Evolutionary conservation across 2,329 filamentous ascomycete genomes (phyloP).

Genomic region (Aspergillus pseudonomiae): DNA sequence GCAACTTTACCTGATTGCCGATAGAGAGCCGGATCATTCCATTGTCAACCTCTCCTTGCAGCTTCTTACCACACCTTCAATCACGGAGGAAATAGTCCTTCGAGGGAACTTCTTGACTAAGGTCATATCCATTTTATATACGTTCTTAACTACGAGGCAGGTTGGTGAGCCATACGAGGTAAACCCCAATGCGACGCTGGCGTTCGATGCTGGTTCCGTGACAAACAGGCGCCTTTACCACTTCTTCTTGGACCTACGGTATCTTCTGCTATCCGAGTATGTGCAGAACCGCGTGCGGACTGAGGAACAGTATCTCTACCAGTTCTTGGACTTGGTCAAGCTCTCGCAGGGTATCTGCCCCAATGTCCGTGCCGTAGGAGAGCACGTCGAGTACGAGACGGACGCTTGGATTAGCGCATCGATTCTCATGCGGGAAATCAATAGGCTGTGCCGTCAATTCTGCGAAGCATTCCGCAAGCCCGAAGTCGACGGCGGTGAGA

Average conservation of each 20-base stretch:
- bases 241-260: constrained; percentile 93
- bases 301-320: constrained; percentile 84
- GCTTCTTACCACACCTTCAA: constrained; percentile 94
- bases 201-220: constrained; percentile 91
- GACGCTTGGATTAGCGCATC: constrained; percentile 98
- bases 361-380: constrained; percentile 85
- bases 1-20: constrained; percentile 92
- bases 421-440: constrained; percentile 91
- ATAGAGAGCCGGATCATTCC: constrained; percentile 94
- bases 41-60: constrained; percentile 97
- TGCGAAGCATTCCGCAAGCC: constrained; percentile 80
- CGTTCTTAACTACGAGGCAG: constrained; percentile 92
- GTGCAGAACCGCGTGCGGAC: constrained; percentile 82
- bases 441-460: constrained; percentile 84
- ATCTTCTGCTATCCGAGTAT: constrained; percentile 83
- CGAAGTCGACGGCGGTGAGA: constrained; percentile 64
- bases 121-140: constrained; percentile 94
- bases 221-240: constrained; percentile 96
- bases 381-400: constrained; percentile 97
- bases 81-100: constrained; percentile 93
- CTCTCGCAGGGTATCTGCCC: constrained; percentile 96
- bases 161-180: constrained; percentile 93
- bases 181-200: constrained; percentile 79
- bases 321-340: constrained; percentile 94
- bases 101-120: constrained; percentile 95